phyloP scores from a whole-genome alignment of 108 stramenopile genomes.

The Pseudonitzschia delicatissima region DNA sequence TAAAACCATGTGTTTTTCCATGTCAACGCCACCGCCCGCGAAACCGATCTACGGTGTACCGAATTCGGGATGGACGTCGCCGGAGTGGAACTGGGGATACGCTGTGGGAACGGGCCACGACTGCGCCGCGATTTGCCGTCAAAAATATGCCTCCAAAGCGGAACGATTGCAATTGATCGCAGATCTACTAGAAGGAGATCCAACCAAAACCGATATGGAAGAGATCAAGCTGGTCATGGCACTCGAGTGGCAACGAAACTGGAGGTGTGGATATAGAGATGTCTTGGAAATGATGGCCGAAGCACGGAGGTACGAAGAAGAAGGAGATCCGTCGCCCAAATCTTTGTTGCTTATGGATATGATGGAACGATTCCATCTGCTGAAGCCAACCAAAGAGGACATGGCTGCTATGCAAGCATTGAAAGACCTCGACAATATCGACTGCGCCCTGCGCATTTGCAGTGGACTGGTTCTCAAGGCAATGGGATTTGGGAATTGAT shows the following conservation, averaged over 20 bases:
- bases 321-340: conserved; percentile 32
- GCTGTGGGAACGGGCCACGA: conserved; percentile 80
- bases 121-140: conserved; percentile 72
- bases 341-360: conserved; percentile 56
- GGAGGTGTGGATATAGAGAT: conserved; percentile 45
- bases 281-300: conserved; percentile 63
- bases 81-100: conserved; percentile 80
- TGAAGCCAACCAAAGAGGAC: conserved; percentile 30
- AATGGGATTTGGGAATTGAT: conserved; percentile 49
- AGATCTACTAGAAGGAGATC: conserved; percentile 32
- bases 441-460: conserved; percentile 47
- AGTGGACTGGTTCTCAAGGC: conserved; percentile 69
- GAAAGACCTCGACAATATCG: conserved; percentile 38
- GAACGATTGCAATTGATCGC: conserved; percentile 45
- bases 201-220: conserved; percentile 40
- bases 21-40: conserved; percentile 4
- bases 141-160: conserved; percentile 35
- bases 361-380: conserved; percentile 41
- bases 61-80: conserved; percentile 66
- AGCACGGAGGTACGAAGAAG: conserved; percentile 62
- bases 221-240: conserved; percentile 79
- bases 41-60: conserved; percentile 64
- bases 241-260: conserved; percentile 52
- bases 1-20: not conserved
- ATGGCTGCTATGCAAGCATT: conserved; percentile 39